phyloP scores from a whole-genome alignment of 306 rosid species.

The Lathyrus oleraceus region DNA sequence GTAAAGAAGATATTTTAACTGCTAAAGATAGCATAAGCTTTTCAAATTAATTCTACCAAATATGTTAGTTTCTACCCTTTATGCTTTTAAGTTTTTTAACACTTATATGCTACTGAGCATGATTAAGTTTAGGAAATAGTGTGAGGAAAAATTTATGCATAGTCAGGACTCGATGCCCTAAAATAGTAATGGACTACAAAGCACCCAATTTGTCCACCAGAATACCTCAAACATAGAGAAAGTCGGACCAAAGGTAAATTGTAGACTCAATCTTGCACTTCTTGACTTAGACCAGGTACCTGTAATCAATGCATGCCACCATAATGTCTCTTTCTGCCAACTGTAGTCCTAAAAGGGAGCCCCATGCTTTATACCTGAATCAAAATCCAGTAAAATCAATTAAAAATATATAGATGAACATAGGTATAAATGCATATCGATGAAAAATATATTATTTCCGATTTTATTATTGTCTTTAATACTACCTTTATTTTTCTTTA shows the following conservation, averaged over 20 bases:
- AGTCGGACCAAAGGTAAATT: slow-evolving; percentile 41
- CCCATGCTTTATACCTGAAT: slow-evolving; percentile 97
- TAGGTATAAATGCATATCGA: neutral
- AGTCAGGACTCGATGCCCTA: slow-evolving; percentile 25
- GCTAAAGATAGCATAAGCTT: slow-evolving; percentile 9
- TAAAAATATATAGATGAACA: slow-evolving; percentile 24
- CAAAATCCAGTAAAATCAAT: slow-evolving; percentile 39
- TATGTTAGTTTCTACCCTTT: slow-evolving; percentile 13
- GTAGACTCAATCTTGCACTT: slow-evolving; percentile 42
- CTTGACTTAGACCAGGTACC: slow-evolving; percentile 64
- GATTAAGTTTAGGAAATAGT: slow-evolving; percentile 13
- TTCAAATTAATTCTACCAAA: slow-evolving; percentile 15
- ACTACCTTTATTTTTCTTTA: too few relatives aligned
- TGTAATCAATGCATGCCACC: slow-evolving; percentile 91
- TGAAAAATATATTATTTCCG: too few relatives aligned
- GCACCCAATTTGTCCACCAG: slow-evolving; percentile 36
- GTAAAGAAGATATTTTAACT: slow-evolving; percentile 27
- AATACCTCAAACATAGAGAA: slow-evolving; percentile 43
- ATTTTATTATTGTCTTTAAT: too few relatives aligned
- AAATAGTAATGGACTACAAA: neutral
- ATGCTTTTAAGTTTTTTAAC: neutral
- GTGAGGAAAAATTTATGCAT: slow-evolving; percentile 14
- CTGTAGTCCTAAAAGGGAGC: slow-evolving; percentile 81
- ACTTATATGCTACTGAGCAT: slow-evolving; percentile 1
- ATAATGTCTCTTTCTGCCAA: slow-evolving; percentile 87